A percentile compares a stretch with the other conserved stretches of the same genome.
Conservation (phyloP, 208 protist genomes). For the Trypanosoma theileri region DNA sequence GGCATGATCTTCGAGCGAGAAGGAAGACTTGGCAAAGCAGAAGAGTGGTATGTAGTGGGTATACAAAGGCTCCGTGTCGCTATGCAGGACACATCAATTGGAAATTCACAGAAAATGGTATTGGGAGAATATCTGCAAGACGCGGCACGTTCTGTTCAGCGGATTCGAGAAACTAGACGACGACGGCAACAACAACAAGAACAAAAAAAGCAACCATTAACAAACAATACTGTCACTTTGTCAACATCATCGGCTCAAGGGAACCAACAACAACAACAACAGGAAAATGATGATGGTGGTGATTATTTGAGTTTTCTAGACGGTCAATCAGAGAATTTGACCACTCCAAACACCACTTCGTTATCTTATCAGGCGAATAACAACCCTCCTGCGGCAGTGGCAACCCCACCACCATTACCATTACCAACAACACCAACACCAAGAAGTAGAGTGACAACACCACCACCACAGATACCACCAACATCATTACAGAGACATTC, state of each 20-base stretch:
- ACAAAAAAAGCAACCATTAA: background rate
- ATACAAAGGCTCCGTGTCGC: constrained; percentile 45
- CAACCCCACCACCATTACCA: constrained; percentile 1
- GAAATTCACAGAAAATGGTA: constrained; percentile 32
- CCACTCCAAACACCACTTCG: background rate
- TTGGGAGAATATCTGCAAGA: constrained; percentile 67
- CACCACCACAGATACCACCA: constrained; percentile 24
- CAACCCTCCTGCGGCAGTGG: background rate
- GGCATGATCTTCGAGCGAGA: constrained; percentile 49
- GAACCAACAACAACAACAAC: background rate
- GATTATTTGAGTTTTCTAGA: constrained; percentile 39
- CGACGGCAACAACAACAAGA: background rate
- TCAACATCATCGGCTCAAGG: too few relatives aligned
- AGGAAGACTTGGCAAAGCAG: constrained; percentile 53
- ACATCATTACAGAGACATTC: background rate
- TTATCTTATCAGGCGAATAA: background rate
- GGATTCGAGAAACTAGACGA: constrained; percentile 29
- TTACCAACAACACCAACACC: constrained; percentile 7
- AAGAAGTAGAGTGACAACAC: constrained; percentile 4
- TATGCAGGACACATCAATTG: constrained; percentile 34
- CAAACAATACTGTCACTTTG: too few relatives aligned
- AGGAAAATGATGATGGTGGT: background rate
- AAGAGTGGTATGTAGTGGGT: constrained; percentile 69
- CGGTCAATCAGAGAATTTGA: background rate
- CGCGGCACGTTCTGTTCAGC: constrained; percentile 58